These are phyloP conservation scores for Rehmannia glutinosa DNA, from an alignment of 257 asterid genomes.

Conservation along the genomic window DNA sequence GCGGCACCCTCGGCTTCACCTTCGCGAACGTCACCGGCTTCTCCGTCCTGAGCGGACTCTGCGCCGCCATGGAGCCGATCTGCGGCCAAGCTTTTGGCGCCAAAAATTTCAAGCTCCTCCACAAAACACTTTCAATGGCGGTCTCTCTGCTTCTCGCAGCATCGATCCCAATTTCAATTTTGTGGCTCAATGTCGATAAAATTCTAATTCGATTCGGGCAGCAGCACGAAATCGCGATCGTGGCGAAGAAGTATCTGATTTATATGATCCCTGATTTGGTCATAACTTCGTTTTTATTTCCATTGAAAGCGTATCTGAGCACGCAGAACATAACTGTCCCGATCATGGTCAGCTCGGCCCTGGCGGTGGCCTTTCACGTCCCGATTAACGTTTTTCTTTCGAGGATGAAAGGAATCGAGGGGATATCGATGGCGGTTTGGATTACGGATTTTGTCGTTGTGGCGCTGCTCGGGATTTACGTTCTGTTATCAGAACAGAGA, in stretches of 20 bases:
- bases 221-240: constrained; percentile 49
- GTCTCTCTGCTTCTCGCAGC: constrained; percentile 32
- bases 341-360: constrained; percentile 63
- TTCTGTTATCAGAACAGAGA: constrained; percentile 34
- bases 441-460: constrained; percentile 46
- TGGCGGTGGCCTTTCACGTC: constrained; percentile 55
- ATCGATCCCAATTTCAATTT: constrained; percentile 52
- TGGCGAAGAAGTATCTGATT: constrained; percentile 46
- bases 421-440: constrained; percentile 86
- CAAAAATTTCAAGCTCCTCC: constrained; percentile 68
- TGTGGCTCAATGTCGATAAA: constrained; percentile 80
- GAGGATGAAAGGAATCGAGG: constrained; percentile 51
- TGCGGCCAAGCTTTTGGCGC: constrained; percentile 96
- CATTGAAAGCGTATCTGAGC: constrained; percentile 67
- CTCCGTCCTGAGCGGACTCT: constrained; percentile 66
- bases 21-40: constrained; percentile 77
- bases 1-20: constrained; percentile 71
- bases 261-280: constrained; percentile 71
- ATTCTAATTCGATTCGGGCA: constrained; percentile 67
- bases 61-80: constrained; percentile 88
- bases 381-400: constrained; percentile 55
- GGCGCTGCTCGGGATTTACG: constrained; percentile 35
- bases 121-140: constrained; percentile 68
- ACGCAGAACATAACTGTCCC: constrained; percentile 61
- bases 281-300: constrained; percentile 55